Evolutionary conservation across 495 filamentous ascomycete species (phyloP).

Genomic region (Cudoniella acicularis): DNA sequence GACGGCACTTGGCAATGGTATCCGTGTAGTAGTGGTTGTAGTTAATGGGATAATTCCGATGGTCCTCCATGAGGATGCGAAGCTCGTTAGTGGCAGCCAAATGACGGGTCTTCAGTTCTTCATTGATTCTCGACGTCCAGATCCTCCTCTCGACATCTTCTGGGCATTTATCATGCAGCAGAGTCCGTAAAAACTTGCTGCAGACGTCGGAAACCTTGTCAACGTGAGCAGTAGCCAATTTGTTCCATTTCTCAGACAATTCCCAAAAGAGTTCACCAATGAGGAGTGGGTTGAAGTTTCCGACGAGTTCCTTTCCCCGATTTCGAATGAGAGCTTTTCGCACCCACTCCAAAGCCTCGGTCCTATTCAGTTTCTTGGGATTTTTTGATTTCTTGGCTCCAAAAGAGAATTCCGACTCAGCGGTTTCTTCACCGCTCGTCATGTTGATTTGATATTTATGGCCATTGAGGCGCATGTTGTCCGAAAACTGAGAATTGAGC

Average conservation of each 20-base stretch:
- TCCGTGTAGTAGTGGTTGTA: conserved; percentile 36
- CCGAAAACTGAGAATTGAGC: conserved; percentile 27
- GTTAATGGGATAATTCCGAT: conserved; percentile 42
- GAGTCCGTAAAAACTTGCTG: conserved; percentile 24
- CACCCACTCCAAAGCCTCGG: conserved; percentile 25
- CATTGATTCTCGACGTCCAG: conserved; percentile 25
- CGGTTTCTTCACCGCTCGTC: neutral
- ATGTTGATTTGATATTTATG: conserved; percentile 31
- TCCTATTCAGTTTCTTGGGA: conserved; percentile 9
- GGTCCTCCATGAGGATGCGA: conserved; percentile 39
- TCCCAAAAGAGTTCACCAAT: conserved; percentile 30
- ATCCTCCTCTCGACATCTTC: conserved; percentile 30
- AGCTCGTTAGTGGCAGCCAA: conserved; percentile 30
- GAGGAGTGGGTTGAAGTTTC: conserved; percentile 41
- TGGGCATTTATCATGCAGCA: conserved; percentile 31
- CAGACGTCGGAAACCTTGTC: conserved; percentile 24
- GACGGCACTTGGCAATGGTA: conserved; percentile 27
- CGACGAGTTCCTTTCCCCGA: conserved; percentile 42
- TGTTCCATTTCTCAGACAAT: conserved; percentile 22
- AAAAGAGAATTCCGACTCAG: neutral
- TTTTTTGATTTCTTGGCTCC: neutral
- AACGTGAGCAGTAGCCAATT: conserved; percentile 19
- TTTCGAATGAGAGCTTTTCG: conserved; percentile 16
- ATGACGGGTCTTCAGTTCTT: conserved; percentile 26
- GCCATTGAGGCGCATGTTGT: conserved; percentile 19